Base-by-base conservation (phyloP, 169 alveolate species). In the Plasmodium falciparum region DNA sequence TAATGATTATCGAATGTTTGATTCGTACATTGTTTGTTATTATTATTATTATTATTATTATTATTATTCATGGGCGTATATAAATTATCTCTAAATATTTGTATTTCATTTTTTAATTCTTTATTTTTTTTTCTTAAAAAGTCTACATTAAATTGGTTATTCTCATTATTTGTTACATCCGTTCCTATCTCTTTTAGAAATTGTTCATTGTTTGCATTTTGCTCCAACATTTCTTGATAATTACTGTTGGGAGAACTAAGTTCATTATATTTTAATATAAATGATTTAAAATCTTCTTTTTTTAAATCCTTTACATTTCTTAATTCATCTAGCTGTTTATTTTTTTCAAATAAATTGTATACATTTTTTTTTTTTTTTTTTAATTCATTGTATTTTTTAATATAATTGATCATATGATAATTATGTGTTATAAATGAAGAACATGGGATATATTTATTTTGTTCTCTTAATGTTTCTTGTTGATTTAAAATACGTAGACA, bases 371-470 rank as follows among this genome's bases (percentile, higher is more conserved):
- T 80, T 49, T 80, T 45, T 24, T 56, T 80, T 80, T 80, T 80
- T 62, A 80, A 11, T 49, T 80, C 74, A n/a, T 80, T 80, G 22
- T 39, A 69, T 62, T 58, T 67, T 80, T 80, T 80, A 43, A 80
- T 20, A 15, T 80, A 80, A 20, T 80, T 67, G 39, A 80, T 80
- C 83, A 80, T 67, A 33, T 80, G 90, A 24, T 80, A 80, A 50
- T 70, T 80, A 3, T 80, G 62, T 2, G 70, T 63, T 17, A 80
- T 72, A 45, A 39, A 80, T 8, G 80, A 17, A 1, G 83, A 50
- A 58, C 85, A 80, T 9, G 90, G 90, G 26, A 80, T 80, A 72
- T 80, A 80, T n/a, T 80, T 66, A 49, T 80, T 80, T 69, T 80
- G 90, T 43, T 80, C 90, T 29, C 70, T 66, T 26, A 80, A 9